Conservation (phyloP, 805 yeast species). For the Starmerella powellii region DNA sequence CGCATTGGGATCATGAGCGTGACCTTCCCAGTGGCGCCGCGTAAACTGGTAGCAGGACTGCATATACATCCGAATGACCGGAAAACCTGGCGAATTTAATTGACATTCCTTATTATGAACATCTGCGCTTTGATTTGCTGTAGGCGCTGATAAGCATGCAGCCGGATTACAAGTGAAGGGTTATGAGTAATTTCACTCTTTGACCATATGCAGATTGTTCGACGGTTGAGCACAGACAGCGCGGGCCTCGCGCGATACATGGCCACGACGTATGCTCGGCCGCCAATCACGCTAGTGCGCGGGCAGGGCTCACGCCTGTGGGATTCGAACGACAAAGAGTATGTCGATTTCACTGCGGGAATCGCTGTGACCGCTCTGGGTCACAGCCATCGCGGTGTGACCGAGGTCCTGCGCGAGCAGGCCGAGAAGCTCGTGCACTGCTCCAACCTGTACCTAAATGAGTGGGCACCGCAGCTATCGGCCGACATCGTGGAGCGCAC, state of each 20-base stretch:
- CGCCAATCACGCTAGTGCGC: conserved; percentile 54
- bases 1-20: too few relatives aligned
- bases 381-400: conserved; percentile 64
- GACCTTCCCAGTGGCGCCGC: too few relatives aligned
- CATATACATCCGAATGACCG: too few relatives aligned
- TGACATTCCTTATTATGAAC: too few relatives aligned
- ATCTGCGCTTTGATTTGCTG: too few relatives aligned
- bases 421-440: conserved; percentile 62
- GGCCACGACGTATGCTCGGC: conserved; percentile 32
- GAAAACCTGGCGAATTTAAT: too few relatives aligned
- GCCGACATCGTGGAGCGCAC: conserved; percentile 61
- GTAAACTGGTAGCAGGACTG: too few relatives aligned
- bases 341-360: conserved; percentile 87
- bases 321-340: conserved; percentile 64
- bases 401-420: conserved; percentile 62
- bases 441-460: conserved; percentile 74
- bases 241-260: conserved; percentile 15
- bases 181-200: conserved; percentile 3
- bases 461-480: conserved; percentile 71
- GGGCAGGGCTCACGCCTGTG: conserved; percentile 74
- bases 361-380: conserved; percentile 96
- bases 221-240: conserved; percentile 3
- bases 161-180: too few relatives aligned
- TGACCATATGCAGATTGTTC: background rate
- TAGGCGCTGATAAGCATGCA: too few relatives aligned